These are phyloP conservation scores for Annona squamosa DNA, from an alignment of 164 flowering plant species.

Conservation along the genomic window DNA sequence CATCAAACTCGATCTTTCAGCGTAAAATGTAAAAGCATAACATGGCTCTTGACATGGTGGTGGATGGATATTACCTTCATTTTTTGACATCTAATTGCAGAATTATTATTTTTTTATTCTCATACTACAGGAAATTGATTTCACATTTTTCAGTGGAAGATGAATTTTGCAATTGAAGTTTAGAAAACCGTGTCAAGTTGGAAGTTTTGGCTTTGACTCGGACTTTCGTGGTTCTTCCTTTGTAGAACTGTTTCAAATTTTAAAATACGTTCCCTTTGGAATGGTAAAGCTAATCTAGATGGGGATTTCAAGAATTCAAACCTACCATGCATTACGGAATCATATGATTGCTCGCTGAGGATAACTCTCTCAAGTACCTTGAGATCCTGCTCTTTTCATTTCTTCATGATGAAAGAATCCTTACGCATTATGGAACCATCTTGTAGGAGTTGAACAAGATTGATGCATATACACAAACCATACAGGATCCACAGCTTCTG, in stretches of 20 bases:
- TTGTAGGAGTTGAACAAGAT: slow-evolving; percentile 17
- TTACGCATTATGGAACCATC: not conserved
- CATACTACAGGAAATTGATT: too few species aligned
- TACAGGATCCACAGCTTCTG: slow-evolving; percentile 10
- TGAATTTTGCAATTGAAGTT: not conserved
- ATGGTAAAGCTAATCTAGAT: not conserved
- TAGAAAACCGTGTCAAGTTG: not conserved
- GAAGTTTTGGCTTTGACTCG: not conserved
- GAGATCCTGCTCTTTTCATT: not conserved
- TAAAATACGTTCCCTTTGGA: not conserved
- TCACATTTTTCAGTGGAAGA: too few species aligned
- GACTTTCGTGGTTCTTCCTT: too few species aligned
- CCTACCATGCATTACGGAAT: not conserved
- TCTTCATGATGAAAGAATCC: not conserved
- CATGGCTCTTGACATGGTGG: too few species aligned
- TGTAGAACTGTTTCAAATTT: too few species aligned
- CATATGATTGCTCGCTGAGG: not conserved
- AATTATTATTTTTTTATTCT: too few species aligned
- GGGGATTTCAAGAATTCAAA: not conserved
- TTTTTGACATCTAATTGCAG: too few species aligned
- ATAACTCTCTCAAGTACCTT: not conserved
- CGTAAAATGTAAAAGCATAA: too few species aligned
- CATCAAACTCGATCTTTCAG: too few species aligned
- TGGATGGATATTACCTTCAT: too few species aligned
- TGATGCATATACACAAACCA: slow-evolving; percentile 12